Base-by-base conservation (phyloP, 2,329 filamentous ascomycete species). In the Sphaerostilbella broomeana region DNA sequence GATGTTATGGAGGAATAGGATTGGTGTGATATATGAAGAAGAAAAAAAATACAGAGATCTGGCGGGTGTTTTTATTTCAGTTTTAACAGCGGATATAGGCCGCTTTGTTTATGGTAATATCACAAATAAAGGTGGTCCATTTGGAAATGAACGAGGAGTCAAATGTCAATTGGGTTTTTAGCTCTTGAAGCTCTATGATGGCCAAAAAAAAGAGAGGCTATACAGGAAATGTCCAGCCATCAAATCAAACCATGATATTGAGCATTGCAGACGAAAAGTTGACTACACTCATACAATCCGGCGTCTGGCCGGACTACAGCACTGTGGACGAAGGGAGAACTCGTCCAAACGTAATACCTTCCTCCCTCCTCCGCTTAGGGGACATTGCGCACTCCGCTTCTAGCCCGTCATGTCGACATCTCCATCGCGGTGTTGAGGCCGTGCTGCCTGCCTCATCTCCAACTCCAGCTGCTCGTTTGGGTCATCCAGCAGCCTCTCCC, bases 391-490 rank as follows among this genome's bases (percentile, higher is more conserved):
- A 41, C 3, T 26, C 15, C n/a, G 24, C 34, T 40, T n/a, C 57
- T 68, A 76, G 33, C 69, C 74, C 21, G 63, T 67, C 79, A 83
- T 83, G 38, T 74, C 63, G 21, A 81, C 72, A 52, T 82, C 77
- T 7, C 58, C 64, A 44, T 75, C 70, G 6, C 57, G 52, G 43
- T 75, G 69, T 6, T 57, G 53, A n/a, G 52, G 55, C 21, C 50
- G 53, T 8, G 56, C 57, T 13, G 65, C 65, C 46, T 73, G 70
- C 40, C 68, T 64, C 56, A 73, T 72, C 54, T 79, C 76, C 28
- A 70, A 59, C 55, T 73, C 66, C 45, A 79, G 57, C 56, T 77
- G 75, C 33, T 69, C 66, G 42, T 65, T 71, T 3, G 74, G 69
- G 28, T 72, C 71, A 13, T 63, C 60, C 20, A 28, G n/a, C 20